Conservation (phyloP, 2,329 filamentous ascomycete genomes). For the Fusarium clavum region DNA sequence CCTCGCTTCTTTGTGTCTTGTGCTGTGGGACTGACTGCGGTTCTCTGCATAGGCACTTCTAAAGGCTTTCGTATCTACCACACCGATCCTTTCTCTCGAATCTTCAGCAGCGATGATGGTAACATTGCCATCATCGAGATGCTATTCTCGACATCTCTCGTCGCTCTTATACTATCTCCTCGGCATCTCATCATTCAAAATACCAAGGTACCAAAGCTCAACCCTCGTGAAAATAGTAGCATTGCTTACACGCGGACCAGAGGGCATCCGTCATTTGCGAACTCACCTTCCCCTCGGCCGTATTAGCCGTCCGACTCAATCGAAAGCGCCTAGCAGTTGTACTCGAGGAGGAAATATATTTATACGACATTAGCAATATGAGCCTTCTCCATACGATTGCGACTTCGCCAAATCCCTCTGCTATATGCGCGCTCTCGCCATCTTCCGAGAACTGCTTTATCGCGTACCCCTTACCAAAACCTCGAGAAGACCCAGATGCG, state of each 20-base stretch:
- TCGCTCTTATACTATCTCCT: slow-evolving; percentile 92
- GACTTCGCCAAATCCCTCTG: slow-evolving; percentile 91
- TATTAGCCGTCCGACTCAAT: slow-evolving; percentile 93
- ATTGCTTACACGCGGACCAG: slow-evolving; percentile 51
- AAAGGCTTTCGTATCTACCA: slow-evolving; percentile 97
- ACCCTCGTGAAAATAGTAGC: not conserved
- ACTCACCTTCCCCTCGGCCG: slow-evolving; percentile 96
- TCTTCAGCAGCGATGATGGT: slow-evolving; percentile 92
- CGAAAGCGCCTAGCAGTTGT: slow-evolving; percentile 93
- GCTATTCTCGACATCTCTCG: slow-evolving; percentile 97
- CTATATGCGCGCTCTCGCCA: slow-evolving; percentile 91
- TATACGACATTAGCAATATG: slow-evolving; percentile 99
- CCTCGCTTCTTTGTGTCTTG: slow-evolving; percentile 9
- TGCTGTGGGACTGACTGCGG: slow-evolving; percentile 16
- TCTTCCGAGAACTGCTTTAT: slow-evolving; percentile 97
- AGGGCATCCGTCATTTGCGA: slow-evolving; percentile 91
- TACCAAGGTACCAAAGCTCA: slow-evolving; percentile 77
- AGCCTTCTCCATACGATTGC: slow-evolving; percentile 91
- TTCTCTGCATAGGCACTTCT: slow-evolving; percentile 74
- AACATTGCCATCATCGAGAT: slow-evolving; percentile 98
- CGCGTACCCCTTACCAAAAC: slow-evolving; percentile 88
- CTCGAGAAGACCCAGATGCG: slow-evolving; percentile 69
- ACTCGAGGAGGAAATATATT: slow-evolving; percentile 94
- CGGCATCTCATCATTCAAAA: slow-evolving; percentile 95
- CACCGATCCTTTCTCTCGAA: slow-evolving; percentile 94